A percentile compares a stretch with the other conserved stretches of the same genome.
Evolutionary conservation across 345 rosid species (phyloP).

Genomic region (Syzygium oleosum): DNA sequence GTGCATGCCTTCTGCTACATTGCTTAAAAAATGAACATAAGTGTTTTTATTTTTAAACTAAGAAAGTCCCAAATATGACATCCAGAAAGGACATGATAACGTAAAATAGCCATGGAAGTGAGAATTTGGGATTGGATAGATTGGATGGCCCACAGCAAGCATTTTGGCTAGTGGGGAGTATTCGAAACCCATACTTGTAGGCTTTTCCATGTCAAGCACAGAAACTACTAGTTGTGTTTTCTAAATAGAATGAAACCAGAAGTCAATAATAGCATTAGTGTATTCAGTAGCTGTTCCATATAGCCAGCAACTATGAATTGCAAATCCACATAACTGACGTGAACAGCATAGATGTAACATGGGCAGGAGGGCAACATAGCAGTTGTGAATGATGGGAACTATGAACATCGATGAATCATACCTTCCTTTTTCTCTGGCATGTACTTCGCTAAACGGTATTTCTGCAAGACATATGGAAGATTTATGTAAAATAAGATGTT

Average conservation of each 20-base stretch:
- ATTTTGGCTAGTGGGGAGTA: not conserved
- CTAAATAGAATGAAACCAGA: not conserved
- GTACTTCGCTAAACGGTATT: slow-evolving; percentile 86
- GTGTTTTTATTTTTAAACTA: not conserved
- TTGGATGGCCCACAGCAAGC: not conserved
- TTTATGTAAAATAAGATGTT: not conserved
- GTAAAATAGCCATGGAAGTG: not conserved
- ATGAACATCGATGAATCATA: slow-evolving; percentile 3
- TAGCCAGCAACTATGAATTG: not conserved
- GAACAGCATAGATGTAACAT: not conserved
- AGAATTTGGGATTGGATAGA: not conserved
- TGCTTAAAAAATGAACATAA: not conserved
- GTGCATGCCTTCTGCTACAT: not conserved
- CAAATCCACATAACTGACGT: not conserved
- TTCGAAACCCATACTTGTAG: not conserved
- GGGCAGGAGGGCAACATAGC: not conserved
- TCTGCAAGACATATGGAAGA: slow-evolving; percentile 34
- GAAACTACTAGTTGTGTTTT: not conserved
- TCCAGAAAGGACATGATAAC: not conserved
- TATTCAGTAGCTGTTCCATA: not conserved
- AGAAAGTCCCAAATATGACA: not conserved
- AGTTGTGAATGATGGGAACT: not conserved
- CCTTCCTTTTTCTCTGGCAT: slow-evolving; percentile 91
- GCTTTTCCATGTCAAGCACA: not conserved
- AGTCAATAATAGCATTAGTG: not conserved